phyloP scores from a whole-genome alignment of 2,329 filamentous ascomycete genomes.

The Mycocentrospora acerina region DNA sequence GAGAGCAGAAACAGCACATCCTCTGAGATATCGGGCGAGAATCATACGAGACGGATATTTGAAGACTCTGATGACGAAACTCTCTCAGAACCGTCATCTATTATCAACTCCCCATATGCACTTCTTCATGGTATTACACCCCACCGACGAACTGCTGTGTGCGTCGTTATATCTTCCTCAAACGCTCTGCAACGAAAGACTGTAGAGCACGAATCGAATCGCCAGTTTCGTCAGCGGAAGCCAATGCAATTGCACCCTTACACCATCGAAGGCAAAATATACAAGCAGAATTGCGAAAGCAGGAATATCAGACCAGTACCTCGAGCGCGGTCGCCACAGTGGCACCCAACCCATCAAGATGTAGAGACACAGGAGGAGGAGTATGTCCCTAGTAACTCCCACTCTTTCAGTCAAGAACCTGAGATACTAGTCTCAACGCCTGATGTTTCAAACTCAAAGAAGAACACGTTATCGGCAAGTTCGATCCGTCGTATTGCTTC shows the following conservation, averaged over 20 bases:
- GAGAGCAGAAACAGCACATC: neutral
- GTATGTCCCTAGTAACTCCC: constrained; percentile 26
- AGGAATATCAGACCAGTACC: constrained; percentile 48
- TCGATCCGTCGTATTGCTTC: constrained; percentile 7
- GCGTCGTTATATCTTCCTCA: constrained; percentile 33
- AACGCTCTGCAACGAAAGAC: constrained; percentile 16
- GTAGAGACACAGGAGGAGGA: constrained; percentile 36
- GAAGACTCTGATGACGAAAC: constrained; percentile 27
- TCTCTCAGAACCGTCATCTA: constrained; percentile 17
- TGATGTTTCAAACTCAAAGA: constrained; percentile 5
- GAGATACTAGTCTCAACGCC: constrained; percentile 30
- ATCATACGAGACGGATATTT: constrained; percentile 23
- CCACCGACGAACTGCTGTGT: constrained; percentile 27
- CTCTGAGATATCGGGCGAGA: constrained; percentile 16
- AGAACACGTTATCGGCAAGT: constrained; percentile 3
- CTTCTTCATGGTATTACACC: constrained; percentile 10
- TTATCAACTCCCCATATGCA: too few species aligned
- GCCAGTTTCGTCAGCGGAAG: constrained; percentile 48
- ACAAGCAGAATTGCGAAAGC: constrained; percentile 46
- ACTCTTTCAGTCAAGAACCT: constrained; percentile 23
- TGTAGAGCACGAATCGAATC: constrained; percentile 17
- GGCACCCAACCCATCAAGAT: constrained; percentile 14
- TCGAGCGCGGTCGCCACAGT: constrained; percentile 30
- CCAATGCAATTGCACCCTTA: constrained; percentile 54
- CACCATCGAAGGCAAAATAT: constrained; percentile 46